phyloP scores from a whole-genome alignment of 2,329 filamentous ascomycete genomes.

The Diaporthe batatas region DNA sequence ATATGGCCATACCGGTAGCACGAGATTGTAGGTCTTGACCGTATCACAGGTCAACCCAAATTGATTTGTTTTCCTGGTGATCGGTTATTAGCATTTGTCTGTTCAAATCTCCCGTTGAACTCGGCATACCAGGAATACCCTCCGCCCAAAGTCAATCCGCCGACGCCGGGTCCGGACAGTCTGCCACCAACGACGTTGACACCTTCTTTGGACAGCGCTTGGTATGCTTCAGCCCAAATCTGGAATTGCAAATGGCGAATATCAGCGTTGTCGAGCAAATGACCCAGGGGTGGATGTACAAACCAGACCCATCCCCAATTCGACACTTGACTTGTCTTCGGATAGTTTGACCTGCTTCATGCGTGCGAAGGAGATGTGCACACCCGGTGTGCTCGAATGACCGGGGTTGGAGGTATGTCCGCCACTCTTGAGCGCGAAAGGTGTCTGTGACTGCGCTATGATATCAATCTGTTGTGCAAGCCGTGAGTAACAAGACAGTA shows the following conservation, averaged over 20 bases:
- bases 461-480: slow-evolving; percentile 34
- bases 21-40: slow-evolving; percentile 45
- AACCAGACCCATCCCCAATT: slow-evolving; percentile 46
- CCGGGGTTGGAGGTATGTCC: slow-evolving; percentile 48
- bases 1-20: slow-evolving; percentile 44
- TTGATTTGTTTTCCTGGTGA: slow-evolving; percentile 47
- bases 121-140: slow-evolving; percentile 46
- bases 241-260: background rate
- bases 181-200: slow-evolving; percentile 48
- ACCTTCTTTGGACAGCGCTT: slow-evolving; percentile 42
- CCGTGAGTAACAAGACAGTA: background rate
- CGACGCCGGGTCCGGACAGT: slow-evolving; percentile 46
- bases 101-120: background rate
- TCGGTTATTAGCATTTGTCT: background rate
- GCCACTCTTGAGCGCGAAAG: slow-evolving; percentile 47
- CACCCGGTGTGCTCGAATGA: slow-evolving; percentile 47
- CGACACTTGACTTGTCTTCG: slow-evolving; percentile 43
- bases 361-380: slow-evolving; percentile 45
- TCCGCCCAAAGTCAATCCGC: slow-evolving; percentile 48
- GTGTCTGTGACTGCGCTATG: slow-evolving; percentile 44
- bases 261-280: background rate
- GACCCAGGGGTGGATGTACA: background rate
- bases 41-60: slow-evolving; percentile 47
- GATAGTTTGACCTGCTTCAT: slow-evolving; percentile 45
- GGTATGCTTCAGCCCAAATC: slow-evolving; percentile 46